Conservation (phyloP, 805 yeast species). For the Metschnikowia lunata region DNA sequence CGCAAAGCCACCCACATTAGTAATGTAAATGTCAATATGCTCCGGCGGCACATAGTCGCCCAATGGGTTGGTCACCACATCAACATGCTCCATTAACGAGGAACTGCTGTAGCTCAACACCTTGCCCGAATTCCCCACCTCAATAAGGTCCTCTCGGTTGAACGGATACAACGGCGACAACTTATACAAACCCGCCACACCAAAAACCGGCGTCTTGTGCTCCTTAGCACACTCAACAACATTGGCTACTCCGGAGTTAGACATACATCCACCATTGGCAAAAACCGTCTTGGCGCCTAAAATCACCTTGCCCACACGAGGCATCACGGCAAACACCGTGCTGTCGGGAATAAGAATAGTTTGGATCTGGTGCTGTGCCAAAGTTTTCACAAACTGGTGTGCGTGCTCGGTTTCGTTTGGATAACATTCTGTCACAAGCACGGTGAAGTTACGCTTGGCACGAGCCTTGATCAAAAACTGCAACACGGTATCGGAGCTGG, state of each 20-base stretch:
- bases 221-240: constrained; percentile 96
- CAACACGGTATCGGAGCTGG: constrained; percentile 82
- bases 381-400: constrained; percentile 70
- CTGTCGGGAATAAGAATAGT: constrained; percentile 91
- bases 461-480: constrained; percentile 84
- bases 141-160: constrained; percentile 76
- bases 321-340: constrained; percentile 92
- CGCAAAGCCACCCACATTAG: constrained; percentile 94
- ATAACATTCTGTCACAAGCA: constrained; percentile 83
- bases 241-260: constrained; percentile 85
- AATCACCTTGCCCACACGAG: constrained; percentile 93
- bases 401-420: constrained; percentile 83
- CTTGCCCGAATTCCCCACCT: constrained; percentile 90
- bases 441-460: constrained; percentile 85
- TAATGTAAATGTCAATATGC: constrained; percentile 86
- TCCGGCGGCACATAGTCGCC: constrained; percentile 93
- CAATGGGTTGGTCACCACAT: constrained; percentile 76
- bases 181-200: constrained; percentile 91
- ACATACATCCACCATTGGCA: constrained; percentile 92
- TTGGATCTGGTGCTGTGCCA: constrained; percentile 83
- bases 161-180: constrained; percentile 90
- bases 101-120: constrained; percentile 74
- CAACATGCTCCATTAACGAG: constrained; percentile 64
- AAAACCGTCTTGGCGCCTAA: constrained; percentile 90
- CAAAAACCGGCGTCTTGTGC: constrained; percentile 92